Conservation (phyloP, 345 rosid genomes). For the Barbarea vulgaris region DNA sequence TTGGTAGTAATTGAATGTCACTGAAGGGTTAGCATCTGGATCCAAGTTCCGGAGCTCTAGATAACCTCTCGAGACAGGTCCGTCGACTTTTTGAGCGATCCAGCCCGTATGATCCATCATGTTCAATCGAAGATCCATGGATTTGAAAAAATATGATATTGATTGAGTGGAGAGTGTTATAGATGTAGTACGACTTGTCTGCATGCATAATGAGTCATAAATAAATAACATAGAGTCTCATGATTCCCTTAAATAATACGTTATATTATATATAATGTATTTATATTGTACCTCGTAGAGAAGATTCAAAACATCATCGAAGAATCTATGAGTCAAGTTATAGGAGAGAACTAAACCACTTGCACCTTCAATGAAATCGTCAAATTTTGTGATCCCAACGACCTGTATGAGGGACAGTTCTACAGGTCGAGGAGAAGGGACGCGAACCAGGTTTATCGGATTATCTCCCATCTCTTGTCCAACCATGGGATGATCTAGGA, state of each 20-base stretch:
- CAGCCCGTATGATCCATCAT: constrained; percentile 43
- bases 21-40: constrained; percentile 59
- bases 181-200: not conserved
- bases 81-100: constrained; percentile 49
- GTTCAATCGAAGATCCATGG: not conserved
- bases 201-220: not conserved
- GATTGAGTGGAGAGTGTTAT: constrained; percentile 8
- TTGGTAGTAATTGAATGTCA: constrained; percentile 68
- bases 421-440: constrained; percentile 63
- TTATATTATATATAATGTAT: not conserved
- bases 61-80: constrained; percentile 58
- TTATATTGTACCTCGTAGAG: constrained; percentile 44
- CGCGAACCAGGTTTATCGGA: constrained; percentile 54
- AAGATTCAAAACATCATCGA: constrained; percentile 21
- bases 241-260: constrained; percentile 28
- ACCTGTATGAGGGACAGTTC: constrained; percentile 57
- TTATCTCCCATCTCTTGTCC: constrained; percentile 85
- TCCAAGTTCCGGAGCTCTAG: constrained; percentile 48
- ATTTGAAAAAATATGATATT: constrained; percentile 7
- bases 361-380: constrained; percentile 52
- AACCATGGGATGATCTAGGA: constrained; percentile 59
- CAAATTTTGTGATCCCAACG: constrained; percentile 59
- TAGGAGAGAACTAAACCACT: constrained; percentile 51
- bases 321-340: constrained; percentile 41
- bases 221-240: not conserved